Conservation (phyloP, 176 grass and related monocot genomes). For the Carex parvula region DNA sequence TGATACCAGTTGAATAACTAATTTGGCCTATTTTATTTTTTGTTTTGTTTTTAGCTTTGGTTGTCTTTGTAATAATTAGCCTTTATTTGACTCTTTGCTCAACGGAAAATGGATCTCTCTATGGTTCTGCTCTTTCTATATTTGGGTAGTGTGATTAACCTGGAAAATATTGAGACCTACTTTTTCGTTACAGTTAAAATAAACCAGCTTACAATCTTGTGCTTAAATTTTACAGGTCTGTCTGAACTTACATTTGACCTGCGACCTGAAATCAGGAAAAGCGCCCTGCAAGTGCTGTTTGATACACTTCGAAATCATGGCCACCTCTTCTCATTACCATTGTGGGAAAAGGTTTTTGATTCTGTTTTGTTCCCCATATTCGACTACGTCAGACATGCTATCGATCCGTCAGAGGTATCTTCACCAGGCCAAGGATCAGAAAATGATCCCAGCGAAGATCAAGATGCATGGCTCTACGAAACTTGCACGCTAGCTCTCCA, state of each 20-base stretch:
- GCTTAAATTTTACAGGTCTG: slow-evolving; percentile 60
- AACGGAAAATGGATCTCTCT: neutral
- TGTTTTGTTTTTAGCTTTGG: slow-evolving; percentile 22
- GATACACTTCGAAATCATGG: slow-evolving; percentile 97
- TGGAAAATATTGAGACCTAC: neutral
- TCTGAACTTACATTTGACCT: slow-evolving; percentile 98
- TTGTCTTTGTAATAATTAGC: slow-evolving; percentile 17
- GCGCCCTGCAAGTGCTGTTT: slow-evolving; percentile 94
- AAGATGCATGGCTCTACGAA: slow-evolving; percentile 98
- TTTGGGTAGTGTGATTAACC: neutral
- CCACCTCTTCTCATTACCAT: slow-evolving; percentile 92
- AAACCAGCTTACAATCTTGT: slow-evolving; percentile 20
- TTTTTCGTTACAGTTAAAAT: neutral
- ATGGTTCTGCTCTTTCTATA: neutral
- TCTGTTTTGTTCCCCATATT: slow-evolving; percentile 99
- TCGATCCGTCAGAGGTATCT: slow-evolving; percentile 75
- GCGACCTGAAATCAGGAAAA: slow-evolving; percentile 97
- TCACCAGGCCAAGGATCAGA: slow-evolving; percentile 57
- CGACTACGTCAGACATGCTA: slow-evolving; percentile 96
- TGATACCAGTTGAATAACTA: neutral
- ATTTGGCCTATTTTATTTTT: no score
- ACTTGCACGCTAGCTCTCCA: slow-evolving; percentile 97
- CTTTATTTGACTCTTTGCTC: slow-evolving; percentile 26
- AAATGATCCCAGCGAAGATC: slow-evolving; percentile 72
- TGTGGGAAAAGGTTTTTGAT: slow-evolving; percentile 99